These are phyloP conservation scores for Agaricales sp. DNA, from an alignment of 1,284 basidiomycete genomes.

Conservation along the genomic window DNA sequence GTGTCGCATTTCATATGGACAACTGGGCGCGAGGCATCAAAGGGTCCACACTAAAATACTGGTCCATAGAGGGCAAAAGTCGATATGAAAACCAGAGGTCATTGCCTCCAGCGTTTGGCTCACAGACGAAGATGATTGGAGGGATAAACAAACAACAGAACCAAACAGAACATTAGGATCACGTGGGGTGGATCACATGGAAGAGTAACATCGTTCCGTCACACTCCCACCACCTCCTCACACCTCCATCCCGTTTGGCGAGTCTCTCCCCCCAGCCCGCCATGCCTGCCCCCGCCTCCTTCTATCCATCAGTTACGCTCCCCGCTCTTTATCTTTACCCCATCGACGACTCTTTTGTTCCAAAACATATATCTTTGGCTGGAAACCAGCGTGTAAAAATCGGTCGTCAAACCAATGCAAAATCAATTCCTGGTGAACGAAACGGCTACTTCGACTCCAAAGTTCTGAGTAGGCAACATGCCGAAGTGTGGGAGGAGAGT, in stretches of 20 bases:
- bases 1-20: no score
- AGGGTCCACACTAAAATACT: no score
- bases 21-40: no score
- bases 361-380: conserved; percentile 88
- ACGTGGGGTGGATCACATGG: background rate
- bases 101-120: no score
- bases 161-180: no score
- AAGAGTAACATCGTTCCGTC: background rate
- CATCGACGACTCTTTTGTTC: conserved; percentile 91
- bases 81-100: no score
- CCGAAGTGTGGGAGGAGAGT: conserved; percentile 94
- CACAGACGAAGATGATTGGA: no score
- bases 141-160: no score
- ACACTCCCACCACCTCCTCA: background rate
- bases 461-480: conserved; percentile 91
- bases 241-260: background rate
- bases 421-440: conserved; percentile 88
- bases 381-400: conserved; percentile 79
- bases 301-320: conserved; percentile 10
- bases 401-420: conserved; percentile 95
- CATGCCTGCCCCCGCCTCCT: background rate
- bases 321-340: conserved; percentile 89
- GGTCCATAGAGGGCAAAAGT: no score
- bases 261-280: background rate
- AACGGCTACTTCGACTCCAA: conserved; percentile 99